Conservation (phyloP, 2,329 filamentous ascomycete species). For the Hypomyces perniciosus region DNA sequence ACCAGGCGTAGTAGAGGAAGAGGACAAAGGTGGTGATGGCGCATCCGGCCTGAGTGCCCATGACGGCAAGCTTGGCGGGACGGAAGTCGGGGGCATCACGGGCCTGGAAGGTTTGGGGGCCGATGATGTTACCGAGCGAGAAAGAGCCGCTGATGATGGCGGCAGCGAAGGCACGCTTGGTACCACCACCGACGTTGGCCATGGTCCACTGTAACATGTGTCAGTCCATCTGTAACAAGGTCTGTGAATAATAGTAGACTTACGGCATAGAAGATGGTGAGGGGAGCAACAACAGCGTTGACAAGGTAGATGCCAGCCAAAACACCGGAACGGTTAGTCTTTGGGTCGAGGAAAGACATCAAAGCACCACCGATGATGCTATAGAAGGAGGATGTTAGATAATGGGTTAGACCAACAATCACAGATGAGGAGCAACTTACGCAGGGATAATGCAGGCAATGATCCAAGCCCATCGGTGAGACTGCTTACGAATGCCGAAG, state of each 20-base stretch:
- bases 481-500: slow-evolving; percentile 39
- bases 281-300: slow-evolving; percentile 42
- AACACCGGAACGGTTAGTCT: slow-evolving; percentile 38
- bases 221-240: background rate
- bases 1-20: slow-evolving; percentile 45
- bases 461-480: slow-evolving; percentile 46
- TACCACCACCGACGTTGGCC: slow-evolving; percentile 46
- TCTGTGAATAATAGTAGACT: slow-evolving; percentile 13
- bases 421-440: slow-evolving; percentile 21
- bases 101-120: slow-evolving; percentile 49
- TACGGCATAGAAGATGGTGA: slow-evolving; percentile 41
- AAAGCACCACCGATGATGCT: slow-evolving; percentile 44
- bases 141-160: slow-evolving; percentile 45
- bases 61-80: slow-evolving; percentile 49
- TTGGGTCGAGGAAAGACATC: slow-evolving; percentile 45
- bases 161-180: slow-evolving; percentile 46
- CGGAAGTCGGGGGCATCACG: slow-evolving; percentile 46
- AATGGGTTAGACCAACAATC: too few species aligned
- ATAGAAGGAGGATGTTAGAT: background rate
- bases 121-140: slow-evolving; percentile 50
- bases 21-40: slow-evolving; percentile 37
- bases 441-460: slow-evolving; percentile 43
- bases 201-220: slow-evolving; percentile 34
- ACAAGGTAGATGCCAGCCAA: slow-evolving; percentile 46
- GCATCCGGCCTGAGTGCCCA: slow-evolving; percentile 43